Base-by-base conservation (phyloP, 169 alveolate species). In the Plasmodium fragile region DNA sequence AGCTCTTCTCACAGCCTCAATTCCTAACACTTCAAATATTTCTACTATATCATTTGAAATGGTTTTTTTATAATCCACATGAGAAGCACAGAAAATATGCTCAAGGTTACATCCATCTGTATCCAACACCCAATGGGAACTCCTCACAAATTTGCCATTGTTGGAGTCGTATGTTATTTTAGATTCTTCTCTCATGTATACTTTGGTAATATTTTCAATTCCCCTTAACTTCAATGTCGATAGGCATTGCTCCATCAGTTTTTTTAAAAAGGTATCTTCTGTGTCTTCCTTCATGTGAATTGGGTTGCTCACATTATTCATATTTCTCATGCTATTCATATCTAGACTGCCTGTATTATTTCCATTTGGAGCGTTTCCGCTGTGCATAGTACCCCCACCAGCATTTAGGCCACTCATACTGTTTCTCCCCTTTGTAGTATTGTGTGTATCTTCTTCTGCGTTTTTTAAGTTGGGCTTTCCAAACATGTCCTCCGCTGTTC, bases 1-100 rank as follows among this genome's bases (percentile, higher is more conserved):
- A 41, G 99, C 98, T 96, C 98, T 97, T 59, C 99, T 97, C 1
- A 98, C 99, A n/a, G 99, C 99, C 97, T 99, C 99, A 65, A 99
- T 99, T 41, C 99, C 99, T 30, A 98, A 93, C 4, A 98, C 98
- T 90, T 97, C 97, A 93, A 98, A 96, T 41, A 99, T 98, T 97
- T 99, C 99, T 71, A 98, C 98, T 78, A 99, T 97, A 96, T 99
- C 99, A 97, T 99, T 99, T 73, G 99, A 98, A 16, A 97, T 97
- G 3, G 99, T 98, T 71, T 99, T 96, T 73, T 97, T 97, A 83
- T 95, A 96, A 93, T 99, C 99, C 53, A 99, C 99, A 77, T 97
- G 93, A 30, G 97, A 97, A 13, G 97, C 96, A 81, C 98, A 96
- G 36, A 99, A 96, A 1, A 99, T 99, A 79, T 98, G 98, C 89